Evolutionary conservation across 148 eudicot species (phyloP), one percentile per base, ranked within the genome.

Genomic region (Fallopia convolvulus): DNA sequence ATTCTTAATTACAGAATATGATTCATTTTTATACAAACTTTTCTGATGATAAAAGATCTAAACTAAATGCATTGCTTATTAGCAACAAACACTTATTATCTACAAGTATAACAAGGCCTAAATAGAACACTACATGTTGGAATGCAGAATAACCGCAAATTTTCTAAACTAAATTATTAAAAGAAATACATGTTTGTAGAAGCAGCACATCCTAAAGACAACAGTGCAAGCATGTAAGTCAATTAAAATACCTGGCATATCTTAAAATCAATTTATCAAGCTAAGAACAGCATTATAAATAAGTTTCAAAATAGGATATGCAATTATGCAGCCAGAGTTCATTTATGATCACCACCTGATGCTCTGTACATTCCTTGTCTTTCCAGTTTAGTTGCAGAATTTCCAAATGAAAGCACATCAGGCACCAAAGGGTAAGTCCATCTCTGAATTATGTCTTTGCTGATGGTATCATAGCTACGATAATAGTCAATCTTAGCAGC

Each of bases 381-480:
- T 88, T 90, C 97, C 79, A 89, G 88, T 82, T 89, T 92, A 44
- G 86, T 82, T 75, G 81, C 84, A 81, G 79, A 82, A 81, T 80
- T 88, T 76, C 89, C 93, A 39, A 84, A 87, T 80, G 87, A 89
- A 53, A 86, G 93, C 75, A 94, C 87, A 79, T 94, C 99, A 75
- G 99, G 97, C 76, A 94, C 99, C 73, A 92, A 82, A 18, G 99
- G 99, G 76, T 89, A 92, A 49, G 97, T 90, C 99, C 99, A 94
- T 80, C 99, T 86, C 84, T 90, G 97, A 75, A 94, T 89, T 83
- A 94, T 92, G 82, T 94, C 99, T 80, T 94, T 94, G 87, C 99
- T 92, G 71, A 94, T 83, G 11, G 97, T 82, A 79, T 89, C 97
- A 82, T 92, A 94, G 81, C 99, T 92, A 76, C 97, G 87, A 80